phyloP scores from a whole-genome alignment of 805 yeast genomes.

The Kuraishia capsulata region DNA sequence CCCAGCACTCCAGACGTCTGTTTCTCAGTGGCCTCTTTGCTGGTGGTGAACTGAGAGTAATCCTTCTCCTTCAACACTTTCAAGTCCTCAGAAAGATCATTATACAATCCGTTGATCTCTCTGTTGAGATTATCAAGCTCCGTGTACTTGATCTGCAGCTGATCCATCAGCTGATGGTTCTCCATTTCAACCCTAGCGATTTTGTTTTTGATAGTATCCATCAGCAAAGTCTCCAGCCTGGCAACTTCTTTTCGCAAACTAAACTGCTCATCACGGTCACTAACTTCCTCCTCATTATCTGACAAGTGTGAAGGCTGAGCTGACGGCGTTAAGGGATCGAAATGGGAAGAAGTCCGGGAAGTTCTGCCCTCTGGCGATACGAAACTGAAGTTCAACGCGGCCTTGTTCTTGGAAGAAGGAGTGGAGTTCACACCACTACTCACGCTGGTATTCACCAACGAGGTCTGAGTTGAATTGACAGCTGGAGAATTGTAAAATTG shows the following conservation, averaged over 20 bases:
- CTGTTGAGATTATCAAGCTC: constrained; percentile 17
- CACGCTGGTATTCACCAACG: background rate
- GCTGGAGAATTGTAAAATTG: constrained; percentile 10
- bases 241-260: constrained; percentile 8
- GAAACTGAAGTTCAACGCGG: background rate
- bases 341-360: background rate
- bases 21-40: constrained; percentile 1
- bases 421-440: background rate
- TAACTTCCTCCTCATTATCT: background rate
- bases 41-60: constrained; percentile 9
- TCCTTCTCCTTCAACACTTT: constrained; percentile 19
- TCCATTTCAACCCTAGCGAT: constrained; percentile 20
- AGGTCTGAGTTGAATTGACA: constrained; percentile 12
- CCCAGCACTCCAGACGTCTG: constrained; percentile 17
- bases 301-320: background rate
- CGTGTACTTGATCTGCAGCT: constrained; percentile 15
- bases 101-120: constrained; percentile 17
- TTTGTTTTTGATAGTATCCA: constrained; percentile 17
- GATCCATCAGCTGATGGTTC: constrained; percentile 17
- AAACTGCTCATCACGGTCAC: constrained; percentile 1
- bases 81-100: constrained; percentile 18
- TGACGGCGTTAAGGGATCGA: background rate
- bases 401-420: background rate
- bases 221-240: constrained; percentile 10
- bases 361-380: background rate